Evolutionary conservation across 345 rosid genomes (phyloP).

Genomic region (Aurinia saxatilis): DNA sequence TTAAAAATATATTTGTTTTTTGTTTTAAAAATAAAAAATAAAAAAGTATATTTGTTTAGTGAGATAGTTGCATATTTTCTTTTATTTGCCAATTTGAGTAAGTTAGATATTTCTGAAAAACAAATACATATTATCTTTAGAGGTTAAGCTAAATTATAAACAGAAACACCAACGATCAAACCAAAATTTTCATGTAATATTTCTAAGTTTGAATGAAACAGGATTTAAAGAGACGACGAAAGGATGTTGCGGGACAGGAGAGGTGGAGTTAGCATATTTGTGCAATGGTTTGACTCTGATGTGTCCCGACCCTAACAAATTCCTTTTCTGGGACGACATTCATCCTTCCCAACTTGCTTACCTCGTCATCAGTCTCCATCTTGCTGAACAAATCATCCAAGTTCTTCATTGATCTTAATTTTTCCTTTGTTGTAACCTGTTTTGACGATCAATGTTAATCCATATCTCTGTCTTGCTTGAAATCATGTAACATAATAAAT

Average conservation of each 20-base stretch:
- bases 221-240: slow-evolving; percentile 37
- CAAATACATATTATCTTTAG: no score
- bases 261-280: slow-evolving; percentile 28
- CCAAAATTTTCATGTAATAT: no score
- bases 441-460: neutral
- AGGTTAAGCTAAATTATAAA: no score
- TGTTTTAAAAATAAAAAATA: no score
- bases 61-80: no score
- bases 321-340: slow-evolving; percentile 44
- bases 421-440: neutral
- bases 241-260: slow-evolving; percentile 49
- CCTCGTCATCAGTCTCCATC: slow-evolving; percentile 19
- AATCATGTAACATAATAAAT: neutral
- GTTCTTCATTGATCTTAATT: neutral
- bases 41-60: no score
- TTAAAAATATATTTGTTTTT: no score
- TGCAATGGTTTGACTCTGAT: slow-evolving; percentile 32
- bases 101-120: no score
- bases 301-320: slow-evolving; percentile 30
- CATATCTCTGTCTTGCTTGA: neutral
- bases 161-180: no score
- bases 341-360: slow-evolving; percentile 47
- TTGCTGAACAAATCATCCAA: slow-evolving; percentile 16
- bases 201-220: slow-evolving; percentile 2
- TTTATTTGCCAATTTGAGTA: no score